phyloP scores from a whole-genome alignment of 1,139 yeast genomes.

The Yueomyces sp. region DNA sequence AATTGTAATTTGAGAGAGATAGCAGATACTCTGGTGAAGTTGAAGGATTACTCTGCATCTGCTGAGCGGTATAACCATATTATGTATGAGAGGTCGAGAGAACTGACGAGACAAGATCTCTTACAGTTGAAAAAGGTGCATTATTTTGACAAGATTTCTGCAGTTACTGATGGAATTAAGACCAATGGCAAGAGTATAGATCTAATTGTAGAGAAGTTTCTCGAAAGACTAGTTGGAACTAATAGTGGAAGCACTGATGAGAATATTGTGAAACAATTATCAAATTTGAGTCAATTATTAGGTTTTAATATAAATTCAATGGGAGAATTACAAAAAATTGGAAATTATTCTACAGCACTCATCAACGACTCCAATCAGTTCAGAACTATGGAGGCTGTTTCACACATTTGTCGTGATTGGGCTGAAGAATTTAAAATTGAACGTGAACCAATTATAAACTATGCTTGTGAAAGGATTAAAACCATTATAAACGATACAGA shows the following conservation, averaged over 20 bases:
- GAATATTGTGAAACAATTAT: background rate
- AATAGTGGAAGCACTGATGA: conserved; percentile 1
- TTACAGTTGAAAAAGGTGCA: conserved; percentile 33
- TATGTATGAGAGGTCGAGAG: conserved; percentile 11
- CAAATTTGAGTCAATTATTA: conserved; percentile 6
- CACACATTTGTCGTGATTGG: conserved; percentile 75
- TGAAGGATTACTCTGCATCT: conserved; percentile 12
- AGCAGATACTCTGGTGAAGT: conserved; percentile 7
- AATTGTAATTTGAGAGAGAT: conserved; percentile 9
- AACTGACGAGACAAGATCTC: conserved; percentile 5
- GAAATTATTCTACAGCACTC: conserved; percentile 1
- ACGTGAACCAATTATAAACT: conserved; percentile 39
- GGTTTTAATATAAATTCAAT: conserved; percentile 7
- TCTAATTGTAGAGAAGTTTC: conserved; percentile 30
- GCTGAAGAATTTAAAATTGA: conserved; percentile 33
- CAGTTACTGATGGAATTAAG: conserved; percentile 22
- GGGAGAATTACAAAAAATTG: conserved; percentile 1
- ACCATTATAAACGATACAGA: conserved; percentile 21
- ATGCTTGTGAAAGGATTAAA: conserved; percentile 28
- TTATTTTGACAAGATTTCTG: conserved; percentile 38
- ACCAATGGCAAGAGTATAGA: conserved; percentile 1
- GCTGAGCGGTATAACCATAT: conserved; percentile 13
- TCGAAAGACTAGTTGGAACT: conserved; percentile 27
- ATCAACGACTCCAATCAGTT: conserved; percentile 17
- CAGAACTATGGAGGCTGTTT: conserved; percentile 55